These are phyloP conservation scores for Ammopiptanthus mongolicus DNA, from an alignment of 306 rosid species.

Conservation along the genomic window DNA sequence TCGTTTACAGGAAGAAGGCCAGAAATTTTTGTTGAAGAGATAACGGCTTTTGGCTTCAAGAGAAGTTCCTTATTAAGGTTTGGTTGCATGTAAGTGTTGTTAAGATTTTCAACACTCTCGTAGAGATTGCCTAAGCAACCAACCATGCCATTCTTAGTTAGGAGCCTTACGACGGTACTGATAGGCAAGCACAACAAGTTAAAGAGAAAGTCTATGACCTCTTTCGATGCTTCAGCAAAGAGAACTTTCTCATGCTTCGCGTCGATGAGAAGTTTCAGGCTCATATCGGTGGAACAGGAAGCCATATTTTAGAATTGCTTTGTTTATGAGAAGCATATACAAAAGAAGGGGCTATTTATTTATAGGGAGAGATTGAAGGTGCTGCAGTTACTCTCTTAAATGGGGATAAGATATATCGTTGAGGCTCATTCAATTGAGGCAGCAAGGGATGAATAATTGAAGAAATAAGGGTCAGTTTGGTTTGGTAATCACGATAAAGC, in stretches of 20 bases:
- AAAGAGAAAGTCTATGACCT: slow-evolving; percentile 34
- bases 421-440: too few relatives aligned
- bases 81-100: slow-evolving; percentile 30
- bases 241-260: background rate
- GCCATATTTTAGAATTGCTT: too few relatives aligned
- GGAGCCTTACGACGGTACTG: slow-evolving; percentile 1
- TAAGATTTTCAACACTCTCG: slow-evolving; percentile 31
- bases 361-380: too few relatives aligned
- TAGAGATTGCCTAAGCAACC: slow-evolving; percentile 48
- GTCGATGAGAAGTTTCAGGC: slow-evolving; percentile 32
- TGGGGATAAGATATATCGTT: too few relatives aligned
- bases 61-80: slow-evolving; percentile 13
- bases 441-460: too few relatives aligned
- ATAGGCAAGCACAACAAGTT: slow-evolving; percentile 33
- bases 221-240: slow-evolving; percentile 42
- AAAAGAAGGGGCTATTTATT: too few relatives aligned
- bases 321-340: too few relatives aligned
- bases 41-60: background rate
- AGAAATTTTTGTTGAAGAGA: background rate
- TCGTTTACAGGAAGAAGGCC: background rate
- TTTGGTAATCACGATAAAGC: too few relatives aligned
- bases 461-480: too few relatives aligned
- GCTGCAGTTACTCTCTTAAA: too few relatives aligned
- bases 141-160: slow-evolving; percentile 25
- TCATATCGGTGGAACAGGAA: background rate